Evolutionary conservation across 208 protist genomes (phyloP).

Genomic region (Plasmodiophora brassicae): DNA sequence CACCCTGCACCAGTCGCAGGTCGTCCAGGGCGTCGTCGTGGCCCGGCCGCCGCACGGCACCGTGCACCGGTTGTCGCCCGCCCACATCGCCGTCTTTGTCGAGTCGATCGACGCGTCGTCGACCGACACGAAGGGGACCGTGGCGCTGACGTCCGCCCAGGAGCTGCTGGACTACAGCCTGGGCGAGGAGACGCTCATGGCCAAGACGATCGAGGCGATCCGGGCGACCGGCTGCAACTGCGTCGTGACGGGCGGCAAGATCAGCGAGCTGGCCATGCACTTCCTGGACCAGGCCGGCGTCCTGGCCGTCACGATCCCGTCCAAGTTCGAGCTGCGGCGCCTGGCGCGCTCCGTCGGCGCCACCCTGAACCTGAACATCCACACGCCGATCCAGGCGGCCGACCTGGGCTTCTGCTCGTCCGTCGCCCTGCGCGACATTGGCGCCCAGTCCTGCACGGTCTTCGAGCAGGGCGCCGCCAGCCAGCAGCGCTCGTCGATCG

Average conservation of each 20-base stretch:
- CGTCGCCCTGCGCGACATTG: conserved; percentile 77
- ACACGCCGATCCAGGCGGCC: conserved; percentile 29
- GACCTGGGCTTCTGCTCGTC: conserved; percentile 67
- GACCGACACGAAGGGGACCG: conserved; percentile 91
- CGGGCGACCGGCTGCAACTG: conserved; percentile 90
- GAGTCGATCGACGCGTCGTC: conserved; percentile 89
- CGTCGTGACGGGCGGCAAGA: conserved; percentile 89
- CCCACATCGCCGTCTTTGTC: conserved; percentile 95
- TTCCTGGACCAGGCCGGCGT: conserved; percentile 95
- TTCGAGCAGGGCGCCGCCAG: conserved; percentile 74
- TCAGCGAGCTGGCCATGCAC: conserved; percentile 97
- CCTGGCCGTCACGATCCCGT: conserved; percentile 93
- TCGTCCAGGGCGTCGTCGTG: conserved; percentile 96
- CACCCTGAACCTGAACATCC: conserved; percentile 50
- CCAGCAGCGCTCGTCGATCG: conserved; percentile 69
- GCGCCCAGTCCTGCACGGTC: conserved; percentile 82
- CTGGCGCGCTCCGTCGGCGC: conserved; percentile 92
- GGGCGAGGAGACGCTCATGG: conserved; percentile 93
- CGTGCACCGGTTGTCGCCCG: conserved; percentile 82
- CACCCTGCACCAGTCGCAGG: conserved; percentile 77
- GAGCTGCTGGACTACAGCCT: conserved; percentile 88
- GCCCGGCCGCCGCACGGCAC: conserved; percentile 65
- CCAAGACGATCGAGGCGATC: conserved; percentile 88
- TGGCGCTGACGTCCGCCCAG: conserved; percentile 87
- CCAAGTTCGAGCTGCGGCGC: conserved; percentile 97